Percentiles rank a stretch among this genome's conserved stretches.
phyloP scores from a whole-genome alignment of 306 rosid species.

The Boehmeria nivea region DNA sequence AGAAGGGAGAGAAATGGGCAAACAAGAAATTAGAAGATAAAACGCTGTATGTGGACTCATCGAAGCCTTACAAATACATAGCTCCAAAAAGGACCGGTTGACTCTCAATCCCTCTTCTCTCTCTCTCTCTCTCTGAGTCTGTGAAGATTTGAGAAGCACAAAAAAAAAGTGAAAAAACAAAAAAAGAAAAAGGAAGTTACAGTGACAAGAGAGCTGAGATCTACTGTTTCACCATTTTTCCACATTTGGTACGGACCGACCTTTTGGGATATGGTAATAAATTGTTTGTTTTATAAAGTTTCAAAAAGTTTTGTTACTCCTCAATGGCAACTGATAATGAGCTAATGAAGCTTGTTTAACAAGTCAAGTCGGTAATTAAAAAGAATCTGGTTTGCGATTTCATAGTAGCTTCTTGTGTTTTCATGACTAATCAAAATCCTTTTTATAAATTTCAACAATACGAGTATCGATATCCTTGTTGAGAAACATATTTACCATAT shows the following conservation, averaged over 20 bases:
- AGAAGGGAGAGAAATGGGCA: not conserved
- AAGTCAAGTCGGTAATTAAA: no score
- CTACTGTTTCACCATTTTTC: conserved; percentile 1
- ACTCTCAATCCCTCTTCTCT: conserved; percentile 38
- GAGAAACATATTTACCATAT: no score
- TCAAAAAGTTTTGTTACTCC: no score
- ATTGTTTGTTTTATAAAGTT: no score
- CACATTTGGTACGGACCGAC: conserved; percentile 2
- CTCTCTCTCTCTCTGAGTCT: not conserved
- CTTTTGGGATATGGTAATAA: conserved; percentile 2
- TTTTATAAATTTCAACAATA: no score
- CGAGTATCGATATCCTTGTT: no score
- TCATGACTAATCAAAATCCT: no score
- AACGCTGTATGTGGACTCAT: conserved; percentile 68
- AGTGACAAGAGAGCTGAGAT: conserved; percentile 23
- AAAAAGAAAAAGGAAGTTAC: conserved; percentile 16
- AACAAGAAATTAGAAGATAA: no score
- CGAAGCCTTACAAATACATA: conserved; percentile 85
- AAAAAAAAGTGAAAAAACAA: not conserved
- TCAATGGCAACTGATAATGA: no score
- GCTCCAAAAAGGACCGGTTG: conserved; percentile 87
- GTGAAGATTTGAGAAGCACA: not conserved
- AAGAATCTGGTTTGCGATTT: no score
- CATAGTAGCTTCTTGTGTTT: no score
- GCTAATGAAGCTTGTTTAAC: no score